Evolutionary conservation across 352 stramenopile genomes (phyloP).

Genomic region (Phytophthora constricta): DNA sequence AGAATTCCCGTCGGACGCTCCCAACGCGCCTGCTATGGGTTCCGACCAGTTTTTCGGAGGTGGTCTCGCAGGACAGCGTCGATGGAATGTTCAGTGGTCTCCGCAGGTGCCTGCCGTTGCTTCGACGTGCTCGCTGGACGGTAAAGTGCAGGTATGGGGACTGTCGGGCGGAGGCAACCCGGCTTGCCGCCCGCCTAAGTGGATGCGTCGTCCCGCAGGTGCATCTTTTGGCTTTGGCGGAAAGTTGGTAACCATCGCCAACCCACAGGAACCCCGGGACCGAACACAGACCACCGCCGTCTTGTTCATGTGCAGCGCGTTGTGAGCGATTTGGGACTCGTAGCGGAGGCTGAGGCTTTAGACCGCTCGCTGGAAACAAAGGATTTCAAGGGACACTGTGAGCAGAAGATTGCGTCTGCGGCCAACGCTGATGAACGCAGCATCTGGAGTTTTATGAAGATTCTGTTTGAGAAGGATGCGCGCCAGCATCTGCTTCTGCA

Average conservation of each 20-base stretch:
- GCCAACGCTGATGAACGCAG: slow-evolving; percentile 71
- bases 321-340: slow-evolving; percentile 81
- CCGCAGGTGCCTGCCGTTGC: slow-evolving; percentile 94
- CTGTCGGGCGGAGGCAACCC: slow-evolving; percentile 79
- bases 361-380: slow-evolving; percentile 90
- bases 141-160: slow-evolving; percentile 96
- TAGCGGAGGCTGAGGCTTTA: slow-evolving; percentile 89
- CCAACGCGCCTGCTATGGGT: slow-evolving; percentile 67
- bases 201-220: slow-evolving; percentile 90
- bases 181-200: slow-evolving; percentile 93
- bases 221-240: slow-evolving; percentile 98
- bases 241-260: slow-evolving; percentile 91
- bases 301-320: slow-evolving; percentile 86
- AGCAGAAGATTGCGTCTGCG: slow-evolving; percentile 83
- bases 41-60: slow-evolving; percentile 83
- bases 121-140: slow-evolving; percentile 96
- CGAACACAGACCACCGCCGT: slow-evolving; percentile 67
- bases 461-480: slow-evolving; percentile 95
- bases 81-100: slow-evolving; percentile 97
- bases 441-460: slow-evolving; percentile 94
- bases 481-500: slow-evolving; percentile 94
- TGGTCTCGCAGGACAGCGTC: slow-evolving; percentile 74
- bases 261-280: slow-evolving; percentile 57
- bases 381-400: slow-evolving; percentile 94
- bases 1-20: slow-evolving; percentile 90